Evolutionary conservation across 805 yeast species (phyloP).

Genomic region (Starmerella gropengiesseri): DNA sequence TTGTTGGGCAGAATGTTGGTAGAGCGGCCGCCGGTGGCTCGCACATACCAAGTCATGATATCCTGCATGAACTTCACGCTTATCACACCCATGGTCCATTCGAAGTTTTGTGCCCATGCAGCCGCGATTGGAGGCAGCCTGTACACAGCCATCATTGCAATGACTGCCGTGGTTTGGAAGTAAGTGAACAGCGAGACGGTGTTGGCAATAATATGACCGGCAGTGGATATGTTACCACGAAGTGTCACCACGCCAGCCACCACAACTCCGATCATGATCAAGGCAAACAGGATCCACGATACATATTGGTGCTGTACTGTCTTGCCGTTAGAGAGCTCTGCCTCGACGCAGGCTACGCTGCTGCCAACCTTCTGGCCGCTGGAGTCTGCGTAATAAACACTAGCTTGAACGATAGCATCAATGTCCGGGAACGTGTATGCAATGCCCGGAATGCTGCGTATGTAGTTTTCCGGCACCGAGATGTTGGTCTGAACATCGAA

Average conservation of each 20-base stretch:
- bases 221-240: slow-evolving; percentile 81
- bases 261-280: slow-evolving; percentile 76
- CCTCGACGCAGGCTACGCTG: slow-evolving; percentile 84
- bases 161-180: slow-evolving; percentile 85
- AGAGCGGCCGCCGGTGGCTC: slow-evolving; percentile 75
- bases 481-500: slow-evolving; percentile 53
- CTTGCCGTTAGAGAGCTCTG: slow-evolving; percentile 72
- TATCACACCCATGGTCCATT: slow-evolving; percentile 92
- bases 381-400: slow-evolving; percentile 45
- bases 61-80: slow-evolving; percentile 61
- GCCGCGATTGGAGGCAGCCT: slow-evolving; percentile 93
- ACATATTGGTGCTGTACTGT: slow-evolving; percentile 90
- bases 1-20: slow-evolving; percentile 61
- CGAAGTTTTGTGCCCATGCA: slow-evolving; percentile 95
- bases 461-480: slow-evolving; percentile 33
- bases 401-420: slow-evolving; percentile 79
- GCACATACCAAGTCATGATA: slow-evolving; percentile 26
- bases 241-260: slow-evolving; percentile 81
- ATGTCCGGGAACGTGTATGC: slow-evolving; percentile 89
- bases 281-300: slow-evolving; percentile 91
- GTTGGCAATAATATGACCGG: slow-evolving; percentile 96
- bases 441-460: slow-evolving; percentile 55
- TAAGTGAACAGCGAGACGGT: slow-evolving; percentile 84
- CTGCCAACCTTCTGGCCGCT: slow-evolving; percentile 20
- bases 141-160: slow-evolving; percentile 91